Base-by-base conservation (phyloP, 2,329 filamentous ascomycete genomes). In the Eurotiales sp. region DNA sequence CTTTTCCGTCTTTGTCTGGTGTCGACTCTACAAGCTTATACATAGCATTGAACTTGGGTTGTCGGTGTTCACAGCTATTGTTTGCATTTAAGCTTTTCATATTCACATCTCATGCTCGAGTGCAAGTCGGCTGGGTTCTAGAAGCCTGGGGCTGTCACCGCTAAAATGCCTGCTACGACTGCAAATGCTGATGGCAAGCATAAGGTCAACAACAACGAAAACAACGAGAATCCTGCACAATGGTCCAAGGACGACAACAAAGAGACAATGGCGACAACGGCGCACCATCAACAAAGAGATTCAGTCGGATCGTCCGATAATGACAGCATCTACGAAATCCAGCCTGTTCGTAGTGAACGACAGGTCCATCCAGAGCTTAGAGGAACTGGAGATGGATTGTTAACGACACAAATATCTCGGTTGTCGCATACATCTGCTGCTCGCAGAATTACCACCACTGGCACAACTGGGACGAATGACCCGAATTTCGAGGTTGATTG, bases 401-500 rank as follows among this genome's bases (percentile, higher is more conserved):
- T 67, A 30, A 64, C 66, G 2, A 65, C 61, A 6, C 63, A 59
- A 30, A 55, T 63, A 8, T 69, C 67, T 17, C 59, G 60, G 19
- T 48, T 57, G 8, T 70, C 69, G 21, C 39, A 51, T 8, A 46
- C 34, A 5, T 51, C 52, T 5, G 57, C 71, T 37, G 65, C 70
- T 10, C 67, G 65, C 48, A 72, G 71, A 34, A 67, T 70, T 15
- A 74, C 74, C 2, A 77, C 76, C 1, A 61, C 72, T 27, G 69
- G 69, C 8, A 77, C 74, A 4, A 62, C 70, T 19, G 69, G 68
- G 6, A 77, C 74, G 3, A 62, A 69, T 14, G 75, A 80, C 56
- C 79, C 77, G 23, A 80, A 83, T 23, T 92, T 83, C 61, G 88
- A 93, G 68, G 78, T 92, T 49, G 83, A 86, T 61, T 90, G 88